Percentiles rank a stretch among this genome's conserved stretches.
phyloP scores from a whole-genome alignment of 345 rosid species.

The Gossypium ekmanianum region DNA sequence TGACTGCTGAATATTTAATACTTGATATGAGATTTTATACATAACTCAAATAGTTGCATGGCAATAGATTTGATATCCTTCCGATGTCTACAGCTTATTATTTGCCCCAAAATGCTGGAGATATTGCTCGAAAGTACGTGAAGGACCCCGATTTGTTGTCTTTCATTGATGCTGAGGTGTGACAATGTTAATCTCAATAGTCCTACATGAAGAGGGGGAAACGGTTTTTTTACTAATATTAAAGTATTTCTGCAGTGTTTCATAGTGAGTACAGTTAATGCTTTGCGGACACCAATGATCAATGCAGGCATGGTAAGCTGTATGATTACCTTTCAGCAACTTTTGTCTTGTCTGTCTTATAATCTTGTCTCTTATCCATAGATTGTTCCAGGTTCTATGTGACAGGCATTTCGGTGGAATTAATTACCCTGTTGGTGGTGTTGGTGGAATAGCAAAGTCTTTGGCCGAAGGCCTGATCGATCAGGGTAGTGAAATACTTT shows the following conservation, averaged over 20 bases:
- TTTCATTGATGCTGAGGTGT: conserved; percentile 94
- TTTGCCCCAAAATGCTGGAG: conserved; percentile 91
- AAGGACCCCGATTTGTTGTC: conserved; percentile 81
- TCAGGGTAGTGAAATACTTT: conserved; percentile 77
- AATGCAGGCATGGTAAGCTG: conserved; percentile 84
- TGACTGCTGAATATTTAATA: conserved; percentile 11
- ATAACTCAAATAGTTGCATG: neutral
- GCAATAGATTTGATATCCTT: neutral
- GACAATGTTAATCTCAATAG: conserved; percentile 13
- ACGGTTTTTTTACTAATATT: conserved; percentile 3
- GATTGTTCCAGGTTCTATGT: conserved; percentile 68
- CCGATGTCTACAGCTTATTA: conserved; percentile 57
- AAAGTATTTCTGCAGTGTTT: conserved; percentile 65
- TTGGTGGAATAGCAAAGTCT: conserved; percentile 86
- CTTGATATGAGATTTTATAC: conserved; percentile 9
- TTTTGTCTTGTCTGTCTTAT: conserved; percentile 5
- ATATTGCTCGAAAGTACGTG: conserved; percentile 77
- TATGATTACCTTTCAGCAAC: conserved; percentile 7
- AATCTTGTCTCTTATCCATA: conserved; percentile 13
- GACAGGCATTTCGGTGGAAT: conserved; percentile 98
- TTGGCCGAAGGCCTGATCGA: conserved; percentile 74
- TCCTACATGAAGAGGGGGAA: neutral
- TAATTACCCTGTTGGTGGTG: conserved; percentile 93
- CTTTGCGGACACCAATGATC: conserved; percentile 91
- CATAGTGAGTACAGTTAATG: conserved; percentile 88